A percentile compares a stretch with the other conserved stretches of the same genome.
phyloP scores from a whole-genome alignment of 768 basidiomycete species.

The Holtermannia corniformis region DNA sequence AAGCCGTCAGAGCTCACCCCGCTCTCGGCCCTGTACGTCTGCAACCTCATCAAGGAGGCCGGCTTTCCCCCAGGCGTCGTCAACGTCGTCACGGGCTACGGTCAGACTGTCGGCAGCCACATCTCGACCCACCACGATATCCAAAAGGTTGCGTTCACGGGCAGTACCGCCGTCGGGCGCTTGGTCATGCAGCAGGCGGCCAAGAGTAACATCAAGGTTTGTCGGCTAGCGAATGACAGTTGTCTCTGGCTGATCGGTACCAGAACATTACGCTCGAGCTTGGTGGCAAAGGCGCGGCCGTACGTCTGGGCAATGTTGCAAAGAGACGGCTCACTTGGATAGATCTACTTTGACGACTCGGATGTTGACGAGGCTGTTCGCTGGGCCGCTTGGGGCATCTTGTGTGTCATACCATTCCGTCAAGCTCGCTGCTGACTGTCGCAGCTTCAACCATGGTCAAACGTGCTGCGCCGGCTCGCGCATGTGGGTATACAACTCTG shows the following conservation, averaged over 20 bases:
- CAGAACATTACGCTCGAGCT: conserved; percentile 80
- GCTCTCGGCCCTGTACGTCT: conserved; percentile 34
- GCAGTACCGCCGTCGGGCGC: conserved; percentile 51
- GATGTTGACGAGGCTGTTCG: conserved; percentile 36
- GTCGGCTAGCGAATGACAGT: neutral
- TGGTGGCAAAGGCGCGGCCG: conserved; percentile 53
- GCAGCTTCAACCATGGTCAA: conserved; percentile 15
- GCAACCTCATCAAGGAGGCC: conserved; percentile 36
- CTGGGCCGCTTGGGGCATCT: conserved; percentile 56
- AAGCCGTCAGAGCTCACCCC: conserved; percentile 71
- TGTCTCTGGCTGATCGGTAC: neutral
- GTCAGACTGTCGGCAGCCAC: conserved; percentile 33
- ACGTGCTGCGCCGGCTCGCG: conserved; percentile 35
- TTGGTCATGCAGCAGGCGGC: conserved; percentile 75
- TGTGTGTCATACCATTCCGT: conserved; percentile 43
- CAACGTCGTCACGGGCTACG: conserved; percentile 33
- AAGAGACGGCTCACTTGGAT: no score
- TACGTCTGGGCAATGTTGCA: no score
- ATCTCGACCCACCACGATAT: conserved; percentile 27
- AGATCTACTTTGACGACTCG: conserved; percentile 40
- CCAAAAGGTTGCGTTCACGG: conserved; percentile 42
- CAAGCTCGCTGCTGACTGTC: neutral
- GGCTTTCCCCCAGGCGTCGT: conserved; percentile 36
- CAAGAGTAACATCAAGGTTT: conserved; percentile 58
- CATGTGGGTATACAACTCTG: no score